phyloP scores from a whole-genome alignment of 108 stramenopile genomes.

The Nannochloropsis salina region DNA sequence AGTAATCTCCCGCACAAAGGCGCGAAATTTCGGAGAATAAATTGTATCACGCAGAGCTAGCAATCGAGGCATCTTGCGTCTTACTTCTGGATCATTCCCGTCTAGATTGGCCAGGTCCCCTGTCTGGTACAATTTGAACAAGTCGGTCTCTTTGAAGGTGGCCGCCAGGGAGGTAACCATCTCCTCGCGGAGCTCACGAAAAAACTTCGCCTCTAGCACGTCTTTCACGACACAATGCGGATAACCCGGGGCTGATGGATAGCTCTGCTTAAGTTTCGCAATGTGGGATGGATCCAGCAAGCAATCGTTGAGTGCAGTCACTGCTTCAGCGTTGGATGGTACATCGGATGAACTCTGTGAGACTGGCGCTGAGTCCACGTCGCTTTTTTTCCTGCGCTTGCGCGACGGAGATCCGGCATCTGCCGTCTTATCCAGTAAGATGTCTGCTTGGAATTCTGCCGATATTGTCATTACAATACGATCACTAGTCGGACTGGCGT shows the following conservation, averaged over 20 bases:
- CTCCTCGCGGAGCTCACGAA: conserved; percentile 62
- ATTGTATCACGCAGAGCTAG: conserved; percentile 68
- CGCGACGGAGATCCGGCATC: no score
- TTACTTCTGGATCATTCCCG: conserved; percentile 37
- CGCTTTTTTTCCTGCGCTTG: no score
- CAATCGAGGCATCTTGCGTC: conserved; percentile 61
- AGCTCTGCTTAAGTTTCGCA: conserved; percentile 23
- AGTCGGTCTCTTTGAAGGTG: conserved; percentile 90
- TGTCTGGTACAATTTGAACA: conserved; percentile 68
- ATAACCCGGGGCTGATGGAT: conserved; percentile 28
- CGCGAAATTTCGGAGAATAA: conserved; percentile 74
- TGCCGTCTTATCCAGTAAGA: no score
- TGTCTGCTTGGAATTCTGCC: no score
- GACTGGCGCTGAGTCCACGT: no score
- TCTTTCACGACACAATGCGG: conserved; percentile 35
- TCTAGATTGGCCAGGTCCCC: conserved; percentile 51
- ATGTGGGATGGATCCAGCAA: conserved; percentile 30
- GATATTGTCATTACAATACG: no score
- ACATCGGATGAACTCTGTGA: no score
- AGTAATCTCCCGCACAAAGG: conserved; percentile 67
- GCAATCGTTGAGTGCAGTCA: conserved; percentile 25
- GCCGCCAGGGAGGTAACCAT: conserved; percentile 77
- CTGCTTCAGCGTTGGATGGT: background rate
- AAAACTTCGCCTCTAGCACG: conserved; percentile 31
- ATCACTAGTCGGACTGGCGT: no score